These are phyloP conservation scores for Komagataella pastoris DNA, from an alignment of 805 yeast species.

Conservation along the genomic window DNA sequence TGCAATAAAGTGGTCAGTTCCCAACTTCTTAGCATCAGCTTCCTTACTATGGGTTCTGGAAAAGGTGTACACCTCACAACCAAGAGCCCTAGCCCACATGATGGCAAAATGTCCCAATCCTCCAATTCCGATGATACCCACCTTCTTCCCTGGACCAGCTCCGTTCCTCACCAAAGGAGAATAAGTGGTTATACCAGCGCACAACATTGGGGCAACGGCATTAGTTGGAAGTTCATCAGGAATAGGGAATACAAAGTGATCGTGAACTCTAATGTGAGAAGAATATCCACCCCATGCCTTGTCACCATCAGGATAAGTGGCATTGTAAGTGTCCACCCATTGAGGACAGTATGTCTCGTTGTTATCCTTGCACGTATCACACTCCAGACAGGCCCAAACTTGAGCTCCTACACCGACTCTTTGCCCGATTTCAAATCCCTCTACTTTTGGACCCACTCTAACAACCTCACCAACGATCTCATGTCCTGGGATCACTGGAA, in stretches of 20 bases:
- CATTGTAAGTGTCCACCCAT: constrained; percentile 21
- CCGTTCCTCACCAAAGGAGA: constrained; percentile 46
- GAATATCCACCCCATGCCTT: constrained; percentile 55
- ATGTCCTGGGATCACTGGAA: constrained; percentile 38
- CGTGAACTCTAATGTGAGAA: constrained; percentile 51
- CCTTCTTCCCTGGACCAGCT: constrained; percentile 24
- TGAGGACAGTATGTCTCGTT: constrained; percentile 32
- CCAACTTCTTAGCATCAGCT: constrained; percentile 36
- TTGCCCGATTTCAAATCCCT: constrained; percentile 45
- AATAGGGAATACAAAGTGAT: constrained; percentile 47
- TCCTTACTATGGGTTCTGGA: constrained; percentile 37
- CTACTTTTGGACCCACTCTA: constrained; percentile 44
- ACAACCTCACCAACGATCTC: constrained; percentile 51
- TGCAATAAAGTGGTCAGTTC: constrained; percentile 41
- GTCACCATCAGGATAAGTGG: constrained; percentile 11
- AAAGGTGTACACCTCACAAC: constrained; percentile 48
- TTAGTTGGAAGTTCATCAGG: constrained; percentile 40
- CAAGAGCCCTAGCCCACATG: constrained; percentile 45
- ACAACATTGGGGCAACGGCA: constrained; percentile 58
- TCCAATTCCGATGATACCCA: constrained; percentile 53
- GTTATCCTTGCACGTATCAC: constrained; percentile 41
- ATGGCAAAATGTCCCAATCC: constrained; percentile 59
- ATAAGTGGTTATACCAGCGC: constrained; percentile 68
- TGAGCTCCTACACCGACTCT: constrained; percentile 77
- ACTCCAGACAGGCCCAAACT: constrained; percentile 43